Evolutionary conservation across 139 green algal species (phyloP).

Genomic region (Asterochloris erici): DNA sequence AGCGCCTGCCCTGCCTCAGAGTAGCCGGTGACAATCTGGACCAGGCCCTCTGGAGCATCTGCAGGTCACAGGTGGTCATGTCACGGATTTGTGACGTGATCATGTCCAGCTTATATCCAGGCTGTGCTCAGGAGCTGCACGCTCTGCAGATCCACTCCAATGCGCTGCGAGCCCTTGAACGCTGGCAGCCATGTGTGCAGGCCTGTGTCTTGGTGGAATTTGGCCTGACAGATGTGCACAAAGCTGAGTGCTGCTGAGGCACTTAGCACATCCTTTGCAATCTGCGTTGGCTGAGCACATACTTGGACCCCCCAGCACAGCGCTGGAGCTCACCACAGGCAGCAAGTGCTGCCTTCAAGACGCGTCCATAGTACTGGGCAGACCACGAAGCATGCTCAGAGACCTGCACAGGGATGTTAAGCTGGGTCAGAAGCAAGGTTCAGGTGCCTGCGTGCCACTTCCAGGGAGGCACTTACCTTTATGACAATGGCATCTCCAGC

Average conservation of each 20-base stretch:
- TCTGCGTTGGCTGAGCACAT: background rate
- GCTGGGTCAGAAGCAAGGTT: background rate
- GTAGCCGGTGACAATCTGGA: constrained; percentile 93
- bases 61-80: background rate
- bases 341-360: constrained; percentile 80
- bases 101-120: no score
- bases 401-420: constrained; percentile 44
- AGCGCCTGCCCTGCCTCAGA: constrained; percentile 86
- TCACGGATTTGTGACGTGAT: no score
- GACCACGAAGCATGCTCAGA: constrained; percentile 92
- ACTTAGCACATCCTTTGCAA: background rate
- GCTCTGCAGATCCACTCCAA: background rate
- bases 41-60: constrained; percentile 80
- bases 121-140: no score
- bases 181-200: background rate
- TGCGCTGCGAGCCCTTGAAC: no score
- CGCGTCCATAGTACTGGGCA: constrained; percentile 68
- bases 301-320: background rate
- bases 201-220: background rate
- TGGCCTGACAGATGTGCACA: background rate
- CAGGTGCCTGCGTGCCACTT: background rate
- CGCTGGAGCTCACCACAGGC: constrained; percentile 36
- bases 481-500: constrained; percentile 94
- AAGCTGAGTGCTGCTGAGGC: background rate
- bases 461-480: constrained; percentile 62